Base-by-base conservation (phyloP, 2,329 filamentous ascomycete genomes). In the Ophiostoma perfectum region DNA sequence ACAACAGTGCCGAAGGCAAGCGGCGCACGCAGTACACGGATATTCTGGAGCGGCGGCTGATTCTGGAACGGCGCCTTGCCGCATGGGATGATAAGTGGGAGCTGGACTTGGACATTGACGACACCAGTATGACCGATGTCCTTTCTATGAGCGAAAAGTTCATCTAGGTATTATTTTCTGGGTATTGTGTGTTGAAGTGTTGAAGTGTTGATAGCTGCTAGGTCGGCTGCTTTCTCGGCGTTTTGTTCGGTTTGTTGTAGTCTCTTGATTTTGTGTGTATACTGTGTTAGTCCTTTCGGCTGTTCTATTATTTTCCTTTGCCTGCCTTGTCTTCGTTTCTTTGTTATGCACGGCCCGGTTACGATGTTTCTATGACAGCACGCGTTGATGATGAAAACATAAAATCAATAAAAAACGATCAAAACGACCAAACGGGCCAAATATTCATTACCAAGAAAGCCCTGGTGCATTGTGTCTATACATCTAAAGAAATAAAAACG, bases 41-140 rank as follows among this genome's bases (percentile, higher is more conserved):
- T 39, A 71, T 76, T 6, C 66, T 75, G 39, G 73, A 73, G 55
- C 71, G 74, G 2, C 72, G 75, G 2, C 70, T 76, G 45, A 62
- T 73, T 64, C 69, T 76, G 45, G 74, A 74, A 66, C 70, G 71
- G 38, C 71, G 72, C 18, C 64, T 73, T 0, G 66, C 70, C 4
- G 71, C 66, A 1, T 72, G 72, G 66, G 69, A 66, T 4, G 68
- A 71, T 44, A 52, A 62, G 64, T 71, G 67, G 63, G 67, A 68
- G 66, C n/a, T 55, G 18, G 49, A 55, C 9, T 18, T 55, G 3
- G n/a, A 55, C n/a, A 27, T 55, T 12, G 49, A 55, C 49, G 18
- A 36, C 8, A 1, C 27, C 9, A 36, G 49, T 16, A 55, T 55
- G 18, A 11, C 27, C 11, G 49, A 55, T 27, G 49, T 55, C 3